Base-by-base conservation (phyloP, 805 yeast genomes). In the Candida nanaspora region DNA sequence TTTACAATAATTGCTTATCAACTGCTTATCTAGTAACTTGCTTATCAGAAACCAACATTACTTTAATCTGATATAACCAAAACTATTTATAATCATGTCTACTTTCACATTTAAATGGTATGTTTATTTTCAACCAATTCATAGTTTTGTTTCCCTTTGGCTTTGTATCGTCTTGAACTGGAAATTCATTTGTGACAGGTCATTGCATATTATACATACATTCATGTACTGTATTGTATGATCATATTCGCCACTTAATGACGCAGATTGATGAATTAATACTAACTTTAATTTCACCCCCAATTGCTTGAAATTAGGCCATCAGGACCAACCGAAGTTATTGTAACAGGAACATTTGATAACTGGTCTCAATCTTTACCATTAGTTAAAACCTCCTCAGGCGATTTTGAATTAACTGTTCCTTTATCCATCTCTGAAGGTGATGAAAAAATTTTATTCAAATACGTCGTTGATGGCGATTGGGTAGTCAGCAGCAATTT, bases 301-400 rank as follows among this genome's bases (percentile, higher is more conserved):
- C 19, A n/a, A 9, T 18, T 31, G 16, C 19, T 8, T 31, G 26
- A 4, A 11, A 6, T 25, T 33, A 61, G 65, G 64, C 63, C 63
- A 13, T 39, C 62, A 11, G 66, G 65, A 29, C 63, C 69, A 6
- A 21, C 38, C 14, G 45, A 51, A 27, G 81, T 78, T 40, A 61
- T 76, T 44, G 78, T 78, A 46, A 77, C 83, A 27, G 84, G 84
- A 37, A 63, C 74, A 31, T 76, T 76, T 55, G 81, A 75, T 53
- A 58, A 74, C 49, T 78, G 84, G 84, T 48, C 70, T 32, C 65
- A 76, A 49, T 57, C 72, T 2, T 62, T 66, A 41, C 69, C 68
- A 18, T 63, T 78, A 23, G 66, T 72, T 35, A 70, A 74, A 48
- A 70, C 67, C 45, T 34, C 54, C 1, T 63, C 69, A 33, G 64